Percentiles rank a stretch among this genome's conserved stretches.
These are phyloP conservation scores for Pholiota microspora DNA, from an alignment of 768 basidiomycete species.

Conservation along the genomic window DNA sequence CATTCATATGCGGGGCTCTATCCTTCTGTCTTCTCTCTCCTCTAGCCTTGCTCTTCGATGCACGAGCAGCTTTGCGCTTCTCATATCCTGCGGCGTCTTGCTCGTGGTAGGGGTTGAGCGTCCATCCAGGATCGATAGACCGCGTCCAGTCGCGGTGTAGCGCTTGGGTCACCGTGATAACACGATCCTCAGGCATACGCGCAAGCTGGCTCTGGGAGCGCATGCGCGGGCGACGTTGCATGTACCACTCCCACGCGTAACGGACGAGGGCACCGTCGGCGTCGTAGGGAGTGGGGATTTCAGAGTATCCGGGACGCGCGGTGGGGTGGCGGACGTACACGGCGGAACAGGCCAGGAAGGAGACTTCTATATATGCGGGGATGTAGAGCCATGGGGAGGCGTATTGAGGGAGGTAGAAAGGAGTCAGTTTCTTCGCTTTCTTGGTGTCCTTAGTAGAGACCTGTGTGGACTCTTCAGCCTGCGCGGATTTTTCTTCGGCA, in stretches of 20 bases:
- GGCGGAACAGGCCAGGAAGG: conserved; percentile 85
- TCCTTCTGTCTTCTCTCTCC: background rate
- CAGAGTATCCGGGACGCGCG: conserved; percentile 92
- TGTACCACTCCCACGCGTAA: conserved; percentile 96
- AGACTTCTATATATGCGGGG: conserved; percentile 66
- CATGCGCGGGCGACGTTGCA: conserved; percentile 63
- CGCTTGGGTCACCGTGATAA: conserved; percentile 33
- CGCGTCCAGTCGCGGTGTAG: conserved; percentile 20
- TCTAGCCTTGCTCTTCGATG: background rate
- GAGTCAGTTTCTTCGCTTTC: conserved; percentile 42
- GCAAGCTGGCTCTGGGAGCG: conserved; percentile 62
- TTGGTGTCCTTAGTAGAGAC: conserved; percentile 3
- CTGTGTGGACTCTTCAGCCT: background rate
- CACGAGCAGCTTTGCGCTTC: background rate
- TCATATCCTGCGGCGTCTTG: background rate
- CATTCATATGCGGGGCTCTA: background rate
- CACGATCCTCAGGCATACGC: conserved; percentile 67
- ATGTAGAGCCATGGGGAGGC: conserved; percentile 92
- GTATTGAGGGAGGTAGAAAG: conserved; percentile 84
- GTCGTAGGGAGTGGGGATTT: conserved; percentile 94
- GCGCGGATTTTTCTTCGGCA: too few relatives aligned
- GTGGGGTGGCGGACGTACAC: conserved; percentile 96
- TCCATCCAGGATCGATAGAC: conserved; percentile 7
- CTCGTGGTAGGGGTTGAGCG: conserved; percentile 1
- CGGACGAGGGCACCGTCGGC: conserved; percentile 93